Evolutionary conservation across 306 rosid genomes (phyloP), one percentile per base, ranked within the genome.

Genomic region (Hippophae tibetana): DNA sequence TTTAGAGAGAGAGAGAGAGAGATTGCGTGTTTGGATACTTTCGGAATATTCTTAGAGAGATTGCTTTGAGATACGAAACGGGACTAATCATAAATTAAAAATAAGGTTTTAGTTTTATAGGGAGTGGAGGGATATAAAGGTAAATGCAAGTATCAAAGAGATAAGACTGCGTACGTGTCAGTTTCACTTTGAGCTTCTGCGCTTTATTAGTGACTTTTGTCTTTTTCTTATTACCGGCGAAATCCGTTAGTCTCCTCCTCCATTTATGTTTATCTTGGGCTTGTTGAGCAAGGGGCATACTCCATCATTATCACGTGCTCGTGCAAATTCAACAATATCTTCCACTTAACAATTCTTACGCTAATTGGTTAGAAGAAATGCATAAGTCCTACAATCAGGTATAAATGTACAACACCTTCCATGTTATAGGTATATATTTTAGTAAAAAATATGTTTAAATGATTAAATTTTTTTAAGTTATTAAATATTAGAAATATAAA

Each of bases 101-200:
- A 55, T 38, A 23, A 5, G 50, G 55, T 3, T 31, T 27, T 11
- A 23, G 0, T 60, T 67, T 81, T 81, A 62, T 41, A 42, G 49
- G 57, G 44, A 40, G 46, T 10, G 6, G 5, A 3, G 23, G 25
- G 9, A 42, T 10, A 45, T 42, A 13, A 74, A 64, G 75, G 81
- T 48, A 64, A 10, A 54, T 5, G 6, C 5, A n/a, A 27, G 67
- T 42, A 0, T 74, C 57, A 69, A 78, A 72, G 25, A 86, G 92
- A 85, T 83, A 87, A 83, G 84, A 13, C 5, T 44, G 61, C 54
- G 65, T 77, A 78, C 85, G 90, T 82, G 90, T 69, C 74, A 43
- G 41, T 66, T 2, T 1, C 0, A 2, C 5, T 6, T 54, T 10
- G 10, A 25, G 44, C 43, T 41, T 46, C 13, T 62, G 8, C 61